A percentile compares a stretch with the other conserved stretches of the same genome.
Evolutionary conservation across 192 early-diverging fungal species (phyloP).

Genomic region (Coemansia asiatica): DNA sequence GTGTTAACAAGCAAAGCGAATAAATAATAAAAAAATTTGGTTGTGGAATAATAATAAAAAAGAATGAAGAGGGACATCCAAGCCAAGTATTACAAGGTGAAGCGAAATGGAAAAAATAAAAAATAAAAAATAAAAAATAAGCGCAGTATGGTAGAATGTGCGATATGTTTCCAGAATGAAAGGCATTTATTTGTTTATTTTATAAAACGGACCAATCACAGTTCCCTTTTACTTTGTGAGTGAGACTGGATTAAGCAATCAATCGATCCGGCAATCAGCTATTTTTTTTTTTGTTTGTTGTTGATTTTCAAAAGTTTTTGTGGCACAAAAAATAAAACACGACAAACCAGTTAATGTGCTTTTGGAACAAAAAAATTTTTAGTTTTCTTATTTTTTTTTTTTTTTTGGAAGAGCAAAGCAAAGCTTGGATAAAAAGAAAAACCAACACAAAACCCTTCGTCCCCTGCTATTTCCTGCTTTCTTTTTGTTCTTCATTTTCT

Average conservation of each 20-base stretch:
- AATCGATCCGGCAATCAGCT: neutral
- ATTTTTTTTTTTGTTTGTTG: neutral
- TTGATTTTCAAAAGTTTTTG: neutral
- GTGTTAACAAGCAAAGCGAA: neutral
- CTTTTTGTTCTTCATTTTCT: neutral
- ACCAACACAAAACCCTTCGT: neutral
- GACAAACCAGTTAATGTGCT: neutral
- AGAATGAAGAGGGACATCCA: neutral
- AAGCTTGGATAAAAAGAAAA: neutral
- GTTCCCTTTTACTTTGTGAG: neutral
- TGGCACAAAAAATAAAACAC: constrained; percentile 2
- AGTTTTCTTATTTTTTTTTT: too few species aligned
- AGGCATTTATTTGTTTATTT: neutral
- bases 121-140: neutral
- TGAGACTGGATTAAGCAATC: neutral
- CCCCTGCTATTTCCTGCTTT: neutral
- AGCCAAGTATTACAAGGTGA: neutral
- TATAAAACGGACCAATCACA: neutral
- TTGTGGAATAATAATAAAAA: neutral
- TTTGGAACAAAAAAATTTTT: neutral
- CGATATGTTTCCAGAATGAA: too few species aligned
- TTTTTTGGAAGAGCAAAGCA: constrained; percentile 1
- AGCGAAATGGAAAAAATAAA: neutral
- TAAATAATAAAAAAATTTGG: neutral
- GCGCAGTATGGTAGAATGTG: neutral